Evolutionary conservation across 139 green algal species (phyloP).

Genomic region (Yamagishiella unicocca): DNA sequence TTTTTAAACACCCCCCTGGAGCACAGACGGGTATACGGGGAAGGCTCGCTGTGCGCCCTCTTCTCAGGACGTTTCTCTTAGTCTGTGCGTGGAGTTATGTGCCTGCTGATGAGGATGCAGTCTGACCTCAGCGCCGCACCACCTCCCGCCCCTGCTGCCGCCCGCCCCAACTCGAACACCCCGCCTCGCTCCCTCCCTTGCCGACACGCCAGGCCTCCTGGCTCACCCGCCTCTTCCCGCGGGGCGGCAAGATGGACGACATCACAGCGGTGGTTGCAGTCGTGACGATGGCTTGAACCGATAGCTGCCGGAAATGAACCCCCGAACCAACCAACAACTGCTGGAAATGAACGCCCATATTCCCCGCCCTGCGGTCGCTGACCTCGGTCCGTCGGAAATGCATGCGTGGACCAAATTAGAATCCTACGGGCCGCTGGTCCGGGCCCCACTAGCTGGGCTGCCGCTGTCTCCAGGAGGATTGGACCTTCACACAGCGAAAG

Average conservation of each 20-base stretch:
- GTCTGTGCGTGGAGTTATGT: neutral
- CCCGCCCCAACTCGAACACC: neutral
- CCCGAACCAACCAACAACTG: too few species aligned
- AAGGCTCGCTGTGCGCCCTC: neutral
- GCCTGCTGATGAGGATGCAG: neutral
- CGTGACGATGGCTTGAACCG: constrained; percentile 39
- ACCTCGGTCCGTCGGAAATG: too few species aligned
- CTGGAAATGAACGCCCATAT: too few species aligned
- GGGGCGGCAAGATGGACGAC: constrained; percentile 91
- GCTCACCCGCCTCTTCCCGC: constrained; percentile 59
- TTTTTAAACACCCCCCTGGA: too few species aligned
- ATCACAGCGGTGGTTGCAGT: constrained; percentile 83
- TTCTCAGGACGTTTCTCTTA: neutral
- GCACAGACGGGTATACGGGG: neutral
- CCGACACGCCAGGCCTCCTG: constrained; percentile 24
- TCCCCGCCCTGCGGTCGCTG: too few species aligned
- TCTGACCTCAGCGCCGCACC: neutral
- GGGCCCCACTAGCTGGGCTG: too few species aligned
- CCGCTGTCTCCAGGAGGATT: too few species aligned
- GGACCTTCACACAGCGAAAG: too few species aligned
- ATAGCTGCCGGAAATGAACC: too few species aligned
- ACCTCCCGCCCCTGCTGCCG: neutral
- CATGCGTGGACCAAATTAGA: too few species aligned
- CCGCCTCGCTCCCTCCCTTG: neutral
- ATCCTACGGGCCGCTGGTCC: too few species aligned